Evolutionary conservation across 2,329 filamentous ascomycete species (phyloP).

Genomic region (Colletotrichum aenigma): DNA sequence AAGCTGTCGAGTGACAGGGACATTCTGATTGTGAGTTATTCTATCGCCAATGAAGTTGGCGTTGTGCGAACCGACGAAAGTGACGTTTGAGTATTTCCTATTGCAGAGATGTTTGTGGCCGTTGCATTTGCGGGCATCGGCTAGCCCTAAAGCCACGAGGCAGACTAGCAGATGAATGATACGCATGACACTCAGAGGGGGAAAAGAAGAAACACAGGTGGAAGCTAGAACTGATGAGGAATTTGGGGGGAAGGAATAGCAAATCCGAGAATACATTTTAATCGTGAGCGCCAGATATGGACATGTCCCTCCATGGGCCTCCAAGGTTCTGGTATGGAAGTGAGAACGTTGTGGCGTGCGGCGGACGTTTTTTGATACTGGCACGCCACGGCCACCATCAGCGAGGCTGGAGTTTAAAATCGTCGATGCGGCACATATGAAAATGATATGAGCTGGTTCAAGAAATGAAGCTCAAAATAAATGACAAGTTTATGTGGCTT

Average conservation of each 20-base stretch:
- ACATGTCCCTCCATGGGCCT: background rate
- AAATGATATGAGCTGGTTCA: no score
- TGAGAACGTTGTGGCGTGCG: background rate
- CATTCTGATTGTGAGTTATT: background rate
- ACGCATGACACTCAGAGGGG: background rate
- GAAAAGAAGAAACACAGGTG: background rate
- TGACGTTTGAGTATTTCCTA: background rate
- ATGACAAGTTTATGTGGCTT: no score
- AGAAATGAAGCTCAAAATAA: no score
- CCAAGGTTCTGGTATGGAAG: background rate
- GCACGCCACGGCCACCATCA: no score
- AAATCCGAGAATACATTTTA: background rate
- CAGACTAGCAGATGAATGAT: background rate
- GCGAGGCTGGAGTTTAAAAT: background rate
- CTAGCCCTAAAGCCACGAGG: background rate
- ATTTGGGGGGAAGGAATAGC: accelerated
- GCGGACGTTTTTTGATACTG: no score
- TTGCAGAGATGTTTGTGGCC: background rate
- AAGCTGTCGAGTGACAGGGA: background rate
- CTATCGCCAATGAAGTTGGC: background rate
- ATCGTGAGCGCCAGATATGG: background rate
- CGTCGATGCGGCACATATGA: no score
- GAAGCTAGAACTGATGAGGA: accelerated
- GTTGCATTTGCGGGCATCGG: background rate
- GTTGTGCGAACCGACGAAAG: background rate